phyloP scores from a whole-genome alignment of 805 yeast genomes.

The Ogataea corticis region DNA sequence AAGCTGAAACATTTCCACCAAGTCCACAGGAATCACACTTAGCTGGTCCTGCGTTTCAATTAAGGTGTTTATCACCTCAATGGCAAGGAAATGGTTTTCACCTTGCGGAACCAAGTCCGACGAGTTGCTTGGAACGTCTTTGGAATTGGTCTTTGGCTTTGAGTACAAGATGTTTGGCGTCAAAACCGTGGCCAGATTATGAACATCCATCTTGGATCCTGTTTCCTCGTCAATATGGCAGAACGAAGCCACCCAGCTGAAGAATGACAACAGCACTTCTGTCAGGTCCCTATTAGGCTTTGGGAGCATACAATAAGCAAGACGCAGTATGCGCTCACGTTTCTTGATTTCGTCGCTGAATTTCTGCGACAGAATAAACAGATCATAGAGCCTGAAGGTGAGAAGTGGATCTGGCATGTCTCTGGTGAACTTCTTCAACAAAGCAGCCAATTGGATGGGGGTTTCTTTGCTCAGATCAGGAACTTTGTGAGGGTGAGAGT shows the following conservation, averaged over 20 bases:
- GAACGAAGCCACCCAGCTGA: constrained; percentile 95
- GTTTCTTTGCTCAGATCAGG: constrained; percentile 73
- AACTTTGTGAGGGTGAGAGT: constrained; percentile 65
- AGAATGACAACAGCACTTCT: constrained; percentile 81
- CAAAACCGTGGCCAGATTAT: constrained; percentile 91
- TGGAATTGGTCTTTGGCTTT: constrained; percentile 39
- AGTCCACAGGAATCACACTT: constrained; percentile 70
- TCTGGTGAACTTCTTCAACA: constrained; percentile 86
- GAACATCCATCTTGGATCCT: constrained; percentile 95
- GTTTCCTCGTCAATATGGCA: constrained; percentile 88
- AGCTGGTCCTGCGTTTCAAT: constrained; percentile 81
- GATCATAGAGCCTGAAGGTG: constrained; percentile 69
- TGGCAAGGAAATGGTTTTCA: constrained; percentile 81
- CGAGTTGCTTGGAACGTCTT: constrained; percentile 21
- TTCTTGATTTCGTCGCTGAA: constrained; percentile 41
- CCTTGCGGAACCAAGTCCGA: constrained; percentile 40
- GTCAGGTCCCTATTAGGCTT: constrained; percentile 77
- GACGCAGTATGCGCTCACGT: constrained; percentile 56
- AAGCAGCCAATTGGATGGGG: constrained; percentile 90
- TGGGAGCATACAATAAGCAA: constrained; percentile 78
- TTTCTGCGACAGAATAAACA: constrained; percentile 76
- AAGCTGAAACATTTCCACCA: constrained; percentile 49
- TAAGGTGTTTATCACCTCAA: constrained; percentile 83
- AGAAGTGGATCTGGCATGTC: constrained; percentile 91
- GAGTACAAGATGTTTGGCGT: constrained; percentile 87